These are phyloP conservation scores for Pythium grandisporangium DNA, from an alignment of 352 stramenopile genomes.

Conservation along the genomic window DNA sequence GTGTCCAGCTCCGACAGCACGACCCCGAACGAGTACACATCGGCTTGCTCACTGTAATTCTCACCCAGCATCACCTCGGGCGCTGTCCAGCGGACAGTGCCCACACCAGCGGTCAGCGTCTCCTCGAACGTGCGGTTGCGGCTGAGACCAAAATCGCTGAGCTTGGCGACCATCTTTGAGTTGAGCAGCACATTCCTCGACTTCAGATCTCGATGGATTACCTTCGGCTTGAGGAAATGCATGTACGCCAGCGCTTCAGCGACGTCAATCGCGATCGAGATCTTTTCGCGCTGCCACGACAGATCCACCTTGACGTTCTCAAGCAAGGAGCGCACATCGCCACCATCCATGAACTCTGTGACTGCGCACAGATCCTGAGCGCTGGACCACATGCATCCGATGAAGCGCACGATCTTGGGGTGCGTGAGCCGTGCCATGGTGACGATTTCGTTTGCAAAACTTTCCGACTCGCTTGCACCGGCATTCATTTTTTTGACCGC, in stretches of 20 bases:
- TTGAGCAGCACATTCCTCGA: slow-evolving; percentile 76
- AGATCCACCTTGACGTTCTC: slow-evolving; percentile 69
- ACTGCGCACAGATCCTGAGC: slow-evolving; percentile 53
- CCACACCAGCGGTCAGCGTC: slow-evolving; percentile 61
- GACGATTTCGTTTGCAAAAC: slow-evolving; percentile 64
- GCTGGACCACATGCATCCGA: slow-evolving; percentile 75
- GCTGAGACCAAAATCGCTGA: slow-evolving; percentile 67
- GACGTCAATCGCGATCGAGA: slow-evolving; percentile 72
- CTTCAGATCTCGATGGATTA: slow-evolving; percentile 79
- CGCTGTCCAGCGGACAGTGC: slow-evolving; percentile 71
- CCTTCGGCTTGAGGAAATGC: slow-evolving; percentile 59
- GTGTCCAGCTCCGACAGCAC: slow-evolving; percentile 74
- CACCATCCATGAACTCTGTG: slow-evolving; percentile 76
- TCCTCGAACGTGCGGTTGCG: slow-evolving; percentile 72
- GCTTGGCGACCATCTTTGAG: slow-evolving; percentile 59
- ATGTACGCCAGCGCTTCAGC: slow-evolving; percentile 66
- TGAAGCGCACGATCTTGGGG: slow-evolving; percentile 74
- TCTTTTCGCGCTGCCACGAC: slow-evolving; percentile 68
- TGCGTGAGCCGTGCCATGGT: slow-evolving; percentile 67
- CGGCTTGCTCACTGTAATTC: slow-evolving; percentile 71
- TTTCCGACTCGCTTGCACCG: slow-evolving; percentile 49
- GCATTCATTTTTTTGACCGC: slow-evolving; percentile 76
- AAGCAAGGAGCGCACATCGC: slow-evolving; percentile 63
- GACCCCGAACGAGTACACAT: slow-evolving; percentile 79
- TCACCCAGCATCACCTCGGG: slow-evolving; percentile 78